Percentiles rank a stretch among this genome's conserved stretches.
phyloP scores from a whole-genome alignment of 495 filamentous ascomycete species.

The Tetracladium marchalianum region DNA sequence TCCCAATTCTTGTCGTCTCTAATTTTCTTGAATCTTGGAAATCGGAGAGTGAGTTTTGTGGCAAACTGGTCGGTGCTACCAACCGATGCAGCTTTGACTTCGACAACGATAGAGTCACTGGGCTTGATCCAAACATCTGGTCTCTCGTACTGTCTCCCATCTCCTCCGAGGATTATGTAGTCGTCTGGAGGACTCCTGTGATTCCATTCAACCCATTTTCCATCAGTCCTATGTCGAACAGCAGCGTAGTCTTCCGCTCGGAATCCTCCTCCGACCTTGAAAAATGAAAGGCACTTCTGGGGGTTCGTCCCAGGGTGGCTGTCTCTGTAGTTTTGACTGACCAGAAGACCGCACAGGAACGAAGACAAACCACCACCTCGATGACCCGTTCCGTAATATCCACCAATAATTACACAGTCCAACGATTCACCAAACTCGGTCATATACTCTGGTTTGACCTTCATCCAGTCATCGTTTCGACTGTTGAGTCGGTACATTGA shows the following conservation, averaged over 20 bases:
- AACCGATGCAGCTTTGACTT: constrained; percentile 84
- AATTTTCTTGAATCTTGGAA: constrained; percentile 81
- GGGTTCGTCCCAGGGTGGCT: constrained; percentile 35
- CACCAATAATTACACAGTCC: constrained; percentile 81
- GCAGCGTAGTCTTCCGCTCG: constrained; percentile 74
- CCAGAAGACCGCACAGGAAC: constrained; percentile 78
- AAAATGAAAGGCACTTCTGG: constrained; percentile 82
- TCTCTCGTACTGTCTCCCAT: constrained; percentile 58
- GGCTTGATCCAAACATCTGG: constrained; percentile 95
- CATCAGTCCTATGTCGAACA: constrained; percentile 74
- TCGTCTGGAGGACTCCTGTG: constrained; percentile 64
- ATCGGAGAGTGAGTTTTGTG: constrained; percentile 70
- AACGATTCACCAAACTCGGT: constrained; percentile 89
- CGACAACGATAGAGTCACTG: constrained; percentile 74
- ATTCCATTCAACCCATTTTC: constrained; percentile 87
- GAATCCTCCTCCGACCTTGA: constrained; percentile 92
- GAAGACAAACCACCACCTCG: constrained; percentile 75
- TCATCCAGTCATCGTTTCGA: constrained; percentile 96
- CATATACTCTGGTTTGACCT: constrained; percentile 99
- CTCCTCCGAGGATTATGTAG: constrained; percentile 75
- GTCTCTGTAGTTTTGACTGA: constrained; percentile 55
- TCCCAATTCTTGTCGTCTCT: constrained; percentile 79
- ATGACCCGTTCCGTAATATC: constrained; percentile 82
- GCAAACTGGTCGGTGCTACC: constrained; percentile 66
- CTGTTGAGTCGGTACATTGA: constrained; percentile 81